Conservation (phyloP, 2,329 filamentous ascomycete species). For the Zymoseptoria pseudotritici region DNA sequence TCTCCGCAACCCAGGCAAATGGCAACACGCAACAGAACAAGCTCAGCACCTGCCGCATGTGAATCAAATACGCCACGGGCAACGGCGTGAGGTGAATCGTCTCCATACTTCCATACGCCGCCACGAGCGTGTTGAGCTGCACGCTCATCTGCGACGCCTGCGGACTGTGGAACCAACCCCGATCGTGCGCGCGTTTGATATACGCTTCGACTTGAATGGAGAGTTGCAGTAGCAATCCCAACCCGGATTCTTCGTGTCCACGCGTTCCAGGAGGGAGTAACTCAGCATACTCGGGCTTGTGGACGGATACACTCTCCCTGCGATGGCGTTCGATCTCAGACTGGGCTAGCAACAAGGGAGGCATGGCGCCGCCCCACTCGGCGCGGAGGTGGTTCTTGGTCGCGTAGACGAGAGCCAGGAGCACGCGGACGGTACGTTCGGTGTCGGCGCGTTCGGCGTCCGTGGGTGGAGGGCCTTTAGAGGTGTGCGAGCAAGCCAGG, state of each 20-base stretch:
- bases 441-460: constrained; percentile 47
- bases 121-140: constrained; percentile 50
- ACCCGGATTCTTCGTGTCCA: constrained; percentile 49
- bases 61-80: constrained; percentile 58
- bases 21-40: constrained; percentile 54
- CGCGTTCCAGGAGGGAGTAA: constrained; percentile 28
- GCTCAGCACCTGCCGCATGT: constrained; percentile 56
- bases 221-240: constrained; percentile 54
- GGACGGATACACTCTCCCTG: constrained; percentile 23
- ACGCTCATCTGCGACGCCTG: constrained; percentile 51
- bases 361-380: constrained; percentile 49
- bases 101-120: constrained; percentile 57
- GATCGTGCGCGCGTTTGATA: constrained; percentile 48
- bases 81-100: constrained; percentile 58
- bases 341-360: constrained; percentile 18
- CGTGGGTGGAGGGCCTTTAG: constrained; percentile 26
- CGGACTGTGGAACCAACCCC: constrained; percentile 54
- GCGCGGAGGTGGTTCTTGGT: constrained; percentile 58
- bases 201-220: constrained; percentile 54
- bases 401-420: constrained; percentile 56
- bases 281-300: constrained; percentile 29
- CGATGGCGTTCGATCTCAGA: constrained; percentile 20
- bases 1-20: constrained; percentile 56
- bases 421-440: constrained; percentile 51
- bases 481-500: constrained; percentile 39